Evolutionary conservation across 192 early-diverging fungal species (phyloP), one percentile per base, ranked within the genome.

Genomic region (Mortierella alpina): DNA sequence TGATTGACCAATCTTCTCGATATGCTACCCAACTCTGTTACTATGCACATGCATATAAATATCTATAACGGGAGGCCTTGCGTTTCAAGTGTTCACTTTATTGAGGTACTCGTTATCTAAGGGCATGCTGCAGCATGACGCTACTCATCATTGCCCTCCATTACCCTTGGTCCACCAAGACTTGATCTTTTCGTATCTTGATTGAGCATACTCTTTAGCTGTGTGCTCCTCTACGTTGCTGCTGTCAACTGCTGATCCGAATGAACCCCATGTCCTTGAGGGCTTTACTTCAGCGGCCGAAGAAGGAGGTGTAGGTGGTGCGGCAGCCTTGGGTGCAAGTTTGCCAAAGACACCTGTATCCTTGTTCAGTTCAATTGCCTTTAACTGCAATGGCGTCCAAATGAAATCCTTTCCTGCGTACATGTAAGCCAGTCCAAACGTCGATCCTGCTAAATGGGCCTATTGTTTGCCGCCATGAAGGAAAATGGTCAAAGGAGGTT

Each of bases 391-490:
- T 20, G 86, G 88, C 17, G 64, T 42, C 87, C 87, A 87, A 18
- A 88, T 72, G 15, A 58, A 40, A 58, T 86, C 65, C 31, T 74
- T 66, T 14, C 91, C 90, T 70, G 84, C 89, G 40, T 84, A 59
- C 40, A 84, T 71, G 61, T 94, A 94, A 0, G 76, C 76, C 20
- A 92, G 48, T 18, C 93, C 93, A 56, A 86, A 86, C 8, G 86
- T 63, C 22, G 91, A 89, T 40, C 93, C 93, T n/a, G 85, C 87
- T 52, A 94, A 73, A 68, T 94, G 92, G 8, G 87, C 89, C 89
- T 90, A 68, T 12, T 40, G 11, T 8, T 70, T 6, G n/a, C 15
- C 23, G 18, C 1, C 8, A 20, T 7, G 54, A 17, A 69, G 11
- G 2, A 46, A 15, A 12, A 56, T 65, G 54, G 18, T 7, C 47